phyloP scores from a whole-genome alignment of 2,329 filamentous ascomycete species.

The Pyrenochaeta sp. region DNA sequence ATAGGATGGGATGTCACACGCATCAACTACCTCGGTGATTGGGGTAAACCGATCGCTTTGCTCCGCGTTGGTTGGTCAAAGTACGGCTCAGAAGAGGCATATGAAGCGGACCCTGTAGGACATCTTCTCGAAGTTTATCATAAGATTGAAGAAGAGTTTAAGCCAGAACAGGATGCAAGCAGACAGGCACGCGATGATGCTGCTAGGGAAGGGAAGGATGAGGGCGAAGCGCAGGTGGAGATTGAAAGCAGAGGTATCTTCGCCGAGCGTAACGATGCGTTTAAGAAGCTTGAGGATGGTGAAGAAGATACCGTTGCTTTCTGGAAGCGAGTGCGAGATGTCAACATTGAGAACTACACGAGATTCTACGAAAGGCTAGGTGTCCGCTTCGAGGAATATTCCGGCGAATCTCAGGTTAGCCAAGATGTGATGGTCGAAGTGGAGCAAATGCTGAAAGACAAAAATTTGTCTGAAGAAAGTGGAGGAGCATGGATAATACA shows the following conservation, averaged over 20 bases:
- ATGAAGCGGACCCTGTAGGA: conserved; percentile 71
- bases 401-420: conserved; percentile 77
- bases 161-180: conserved; percentile 65
- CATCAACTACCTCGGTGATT: conserved; percentile 74
- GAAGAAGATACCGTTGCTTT: conserved; percentile 67
- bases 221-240: conserved; percentile 34
- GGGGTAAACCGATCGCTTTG: conserved; percentile 71
- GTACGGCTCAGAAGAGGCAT: conserved; percentile 71
- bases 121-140: conserved; percentile 77
- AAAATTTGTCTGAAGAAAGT: conserved; percentile 72
- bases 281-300: conserved; percentile 75
- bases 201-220: conserved; percentile 62
- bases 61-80: conserved; percentile 71
- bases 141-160: conserved; percentile 67
- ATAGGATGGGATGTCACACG: conserved; percentile 69
- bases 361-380: conserved; percentile 75
- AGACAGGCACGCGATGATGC: conserved; percentile 61
- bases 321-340: conserved; percentile 72
- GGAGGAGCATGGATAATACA: conserved; percentile 78
- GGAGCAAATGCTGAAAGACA: conserved; percentile 69
- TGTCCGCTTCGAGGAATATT: conserved; percentile 75
- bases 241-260: conserved; percentile 44
- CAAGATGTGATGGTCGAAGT: conserved; percentile 72
- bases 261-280: conserved; percentile 60
- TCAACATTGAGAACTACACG: conserved; percentile 73